Evolutionary conservation across 805 yeast species (phyloP), one percentile per base, ranked within the genome.

Genomic region (Myxozyma vanderwaltii): DNA sequence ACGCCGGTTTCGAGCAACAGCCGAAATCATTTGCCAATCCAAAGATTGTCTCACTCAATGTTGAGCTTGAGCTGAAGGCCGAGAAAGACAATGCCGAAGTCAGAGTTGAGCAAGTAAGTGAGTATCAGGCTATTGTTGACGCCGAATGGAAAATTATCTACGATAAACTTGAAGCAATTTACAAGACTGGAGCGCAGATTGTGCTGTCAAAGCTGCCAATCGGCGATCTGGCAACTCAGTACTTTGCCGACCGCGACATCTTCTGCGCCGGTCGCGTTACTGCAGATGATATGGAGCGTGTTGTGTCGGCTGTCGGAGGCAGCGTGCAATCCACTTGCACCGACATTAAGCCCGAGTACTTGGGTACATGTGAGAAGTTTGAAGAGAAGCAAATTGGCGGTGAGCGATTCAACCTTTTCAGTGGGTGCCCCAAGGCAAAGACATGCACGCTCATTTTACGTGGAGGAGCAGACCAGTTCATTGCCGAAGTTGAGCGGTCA

Each of bases 41-140:
- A 48, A 89, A 86, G 74, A 84, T 94, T 64, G 77, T 94, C 58
- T 83, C 86, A 68, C 80, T 94, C 70, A 94, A 94, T 71, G 91
- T 94, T 41, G 99, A 94, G 74, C 81, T 94, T 67, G 99, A 94
- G 77, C 83, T 94, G 71, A 94, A 94, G 77, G 98, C 98, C 1
- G 99, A 94, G 77, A 92, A 91, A 78, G 99, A 94, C 74, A 94
- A 94, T 72, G 99, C 99, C 8, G 99, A 94, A 79, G 98, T 94
- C 35, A 84, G 99, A 67, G 94, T 94, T 51, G 95, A 89, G 69
- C 87, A 91, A 73, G 97, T 94, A 56, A 82, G 83, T 59, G 97
- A 92, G 69, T 94, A 94, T 76, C 99, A 94, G 78, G 90, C 86
- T 35, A 87, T 94, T 58, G 99, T 94, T 19, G 98, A 94, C 75